A percentile compares a stretch with the other conserved stretches of the same genome.
phyloP scores from a whole-genome alignment of 2,329 filamentous ascomycete species.

The Colletotrichum chrysophilum region DNA sequence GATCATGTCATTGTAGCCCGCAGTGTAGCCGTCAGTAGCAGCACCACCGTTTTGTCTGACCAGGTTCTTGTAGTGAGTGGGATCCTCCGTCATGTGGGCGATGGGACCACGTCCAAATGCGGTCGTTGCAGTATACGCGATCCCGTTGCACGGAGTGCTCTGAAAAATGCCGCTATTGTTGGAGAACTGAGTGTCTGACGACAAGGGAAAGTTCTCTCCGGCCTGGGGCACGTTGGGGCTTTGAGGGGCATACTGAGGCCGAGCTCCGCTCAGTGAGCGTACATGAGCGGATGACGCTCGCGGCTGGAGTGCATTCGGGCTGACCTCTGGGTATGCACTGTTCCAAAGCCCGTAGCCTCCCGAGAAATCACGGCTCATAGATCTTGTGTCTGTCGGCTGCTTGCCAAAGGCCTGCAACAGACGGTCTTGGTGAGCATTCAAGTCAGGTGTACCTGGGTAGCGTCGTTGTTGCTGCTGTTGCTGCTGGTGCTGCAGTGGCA shows the following conservation, averaged over 20 bases:
- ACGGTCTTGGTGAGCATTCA: constrained; percentile 34
- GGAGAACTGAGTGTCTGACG: constrained; percentile 45
- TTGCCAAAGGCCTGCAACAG: constrained; percentile 39
- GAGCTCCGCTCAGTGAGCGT: constrained; percentile 22
- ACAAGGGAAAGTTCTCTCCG: constrained; percentile 22
- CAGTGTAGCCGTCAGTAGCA: constrained; percentile 22
- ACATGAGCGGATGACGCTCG: constrained; percentile 2
- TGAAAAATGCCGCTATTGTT: constrained; percentile 56
- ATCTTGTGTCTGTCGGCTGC: background rate
- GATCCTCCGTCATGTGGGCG: constrained; percentile 13
- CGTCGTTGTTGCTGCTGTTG: background rate
- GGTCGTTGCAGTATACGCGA: constrained; percentile 13
- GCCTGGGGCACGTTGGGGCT: constrained; percentile 26
- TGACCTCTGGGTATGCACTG: constrained; percentile 1
- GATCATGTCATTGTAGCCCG: constrained; percentile 21
- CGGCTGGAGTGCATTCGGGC: background rate
- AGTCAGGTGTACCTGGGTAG: background rate
- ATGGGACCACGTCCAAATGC: constrained; percentile 17
- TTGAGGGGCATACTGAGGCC: background rate
- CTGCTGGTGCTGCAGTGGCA: constrained; percentile 3
- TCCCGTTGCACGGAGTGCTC: constrained; percentile 44
- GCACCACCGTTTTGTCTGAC: constrained; percentile 19
- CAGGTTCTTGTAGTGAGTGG: constrained; percentile 24
- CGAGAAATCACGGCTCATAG: constrained; percentile 18
- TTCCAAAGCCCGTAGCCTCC: constrained; percentile 3